phyloP scores from a whole-genome alignment of 768 basidiomycete genomes.

The Kwoniella newhampshirensis region DNA sequence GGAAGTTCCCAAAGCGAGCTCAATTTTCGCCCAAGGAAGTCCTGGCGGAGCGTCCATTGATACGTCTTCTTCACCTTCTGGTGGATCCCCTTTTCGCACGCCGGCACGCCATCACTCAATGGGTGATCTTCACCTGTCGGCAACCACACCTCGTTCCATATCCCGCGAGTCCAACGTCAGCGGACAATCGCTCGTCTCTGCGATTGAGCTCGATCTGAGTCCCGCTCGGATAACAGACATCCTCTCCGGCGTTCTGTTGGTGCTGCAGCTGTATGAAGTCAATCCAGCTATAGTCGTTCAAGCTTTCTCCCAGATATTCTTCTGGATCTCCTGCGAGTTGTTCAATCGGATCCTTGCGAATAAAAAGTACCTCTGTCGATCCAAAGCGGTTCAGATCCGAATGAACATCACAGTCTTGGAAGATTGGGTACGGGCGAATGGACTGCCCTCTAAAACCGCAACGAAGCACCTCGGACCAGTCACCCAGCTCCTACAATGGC shows the following conservation, averaged over 20 bases:
- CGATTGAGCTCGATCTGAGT: conserved; percentile 5
- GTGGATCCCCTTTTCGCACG: conserved; percentile 34
- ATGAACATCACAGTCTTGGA: conserved; percentile 82
- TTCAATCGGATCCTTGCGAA: conserved; percentile 58
- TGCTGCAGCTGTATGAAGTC: conserved; percentile 80
- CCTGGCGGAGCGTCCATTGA: conserved; percentile 7
- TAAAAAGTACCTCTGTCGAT: conserved; percentile 93
- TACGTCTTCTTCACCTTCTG: conserved; percentile 17
- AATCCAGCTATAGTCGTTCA: conserved; percentile 83
- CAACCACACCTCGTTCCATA: conserved; percentile 10
- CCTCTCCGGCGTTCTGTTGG: conserved; percentile 77
- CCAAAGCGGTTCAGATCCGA: conserved; percentile 78
- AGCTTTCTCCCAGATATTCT: conserved; percentile 95
- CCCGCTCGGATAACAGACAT: conserved; percentile 65
- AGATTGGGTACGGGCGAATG: conserved; percentile 84
- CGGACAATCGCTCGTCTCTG: background rate
- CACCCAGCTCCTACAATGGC: conserved; percentile 63
- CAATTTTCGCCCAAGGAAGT: conserved; percentile 13
- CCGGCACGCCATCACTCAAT: conserved; percentile 29
- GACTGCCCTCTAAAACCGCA: conserved; percentile 73
- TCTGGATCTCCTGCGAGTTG: conserved; percentile 87
- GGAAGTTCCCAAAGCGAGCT: conserved; percentile 30
- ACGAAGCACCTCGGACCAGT: conserved; percentile 76
- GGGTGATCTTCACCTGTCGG: conserved; percentile 18
- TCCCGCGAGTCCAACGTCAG: conserved; percentile 19